Evolutionary conservation across 73 alveolate genomes (phyloP).

Genomic region (Paramecium primaurelia): DNA sequence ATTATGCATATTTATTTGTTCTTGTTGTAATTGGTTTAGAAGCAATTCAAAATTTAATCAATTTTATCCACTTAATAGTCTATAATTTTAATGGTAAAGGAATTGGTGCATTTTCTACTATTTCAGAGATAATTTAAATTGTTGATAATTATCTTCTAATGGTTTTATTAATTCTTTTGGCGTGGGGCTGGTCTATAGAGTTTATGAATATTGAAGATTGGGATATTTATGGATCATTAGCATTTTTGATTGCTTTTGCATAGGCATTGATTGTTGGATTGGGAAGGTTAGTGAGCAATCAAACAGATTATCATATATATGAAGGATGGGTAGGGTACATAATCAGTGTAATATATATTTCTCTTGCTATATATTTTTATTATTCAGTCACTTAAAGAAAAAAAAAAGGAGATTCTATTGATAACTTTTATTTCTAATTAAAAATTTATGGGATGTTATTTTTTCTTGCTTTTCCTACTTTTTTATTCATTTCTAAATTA

Average conservation of each 20-base stretch:
- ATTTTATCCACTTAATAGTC: constrained; percentile 41
- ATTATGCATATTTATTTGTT: constrained; percentile 53
- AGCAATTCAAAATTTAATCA: not conserved
- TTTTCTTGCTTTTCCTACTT: not conserved
- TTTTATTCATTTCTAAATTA: not conserved
- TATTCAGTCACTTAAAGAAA: constrained; percentile 1
- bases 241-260: not conserved
- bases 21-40: constrained; percentile 35
- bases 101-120: not conserved
- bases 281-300: not conserved
- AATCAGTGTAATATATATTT: not conserved
- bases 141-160: constrained; percentile 21
- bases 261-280: constrained; percentile 28
- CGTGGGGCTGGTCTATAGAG: constrained; percentile 63
- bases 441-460: constrained; percentile 29
- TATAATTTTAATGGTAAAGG: constrained; percentile 52
- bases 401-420: constrained; percentile 9
- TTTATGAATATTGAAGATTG: constrained; percentile 51
- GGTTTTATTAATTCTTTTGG: constrained; percentile 31
- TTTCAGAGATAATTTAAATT: constrained; percentile 27
- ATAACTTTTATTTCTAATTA: not conserved
- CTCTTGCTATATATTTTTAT: not conserved
- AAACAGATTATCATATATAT: not conserved
- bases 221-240: constrained; percentile 56
- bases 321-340: constrained; percentile 36